A percentile compares a stretch with the other conserved stretches of the same genome.
These are phyloP conservation scores for Arthrobotrys megalospora DNA, from an alignment of 2,329 filamentous ascomycete genomes.

Conservation along the genomic window DNA sequence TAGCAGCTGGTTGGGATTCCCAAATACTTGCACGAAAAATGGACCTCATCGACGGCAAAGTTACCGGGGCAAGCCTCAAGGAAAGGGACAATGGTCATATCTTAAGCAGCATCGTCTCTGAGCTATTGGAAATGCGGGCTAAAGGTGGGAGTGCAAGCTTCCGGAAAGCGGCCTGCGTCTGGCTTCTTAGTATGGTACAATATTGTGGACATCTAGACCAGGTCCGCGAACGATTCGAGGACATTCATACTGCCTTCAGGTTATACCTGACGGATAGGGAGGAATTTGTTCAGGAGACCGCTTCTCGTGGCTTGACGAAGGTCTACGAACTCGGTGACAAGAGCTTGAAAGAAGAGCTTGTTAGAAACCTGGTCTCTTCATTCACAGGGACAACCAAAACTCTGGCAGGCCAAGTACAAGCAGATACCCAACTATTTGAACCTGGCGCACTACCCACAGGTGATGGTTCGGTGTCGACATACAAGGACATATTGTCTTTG, in stretches of 20 bases:
- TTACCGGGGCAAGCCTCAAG: constrained; percentile 27
- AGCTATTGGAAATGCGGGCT: constrained; percentile 72
- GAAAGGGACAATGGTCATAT: constrained; percentile 65
- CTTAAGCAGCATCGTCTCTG: constrained; percentile 76
- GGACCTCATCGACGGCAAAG: constrained; percentile 63
- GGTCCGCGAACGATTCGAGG: constrained; percentile 80
- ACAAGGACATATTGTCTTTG: constrained; percentile 95
- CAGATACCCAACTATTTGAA: constrained; percentile 94
- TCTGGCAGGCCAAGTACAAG: constrained; percentile 81
- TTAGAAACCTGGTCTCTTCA: constrained; percentile 87
- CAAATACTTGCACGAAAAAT: constrained; percentile 75
- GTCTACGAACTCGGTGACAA: constrained; percentile 94
- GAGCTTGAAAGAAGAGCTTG: constrained; percentile 83
- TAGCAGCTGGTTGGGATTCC: constrained; percentile 85
- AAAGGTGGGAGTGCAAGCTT: constrained; percentile 60
- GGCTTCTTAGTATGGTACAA: constrained; percentile 92
- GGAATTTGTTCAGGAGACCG: constrained; percentile 92
- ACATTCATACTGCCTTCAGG: constrained; percentile 90
- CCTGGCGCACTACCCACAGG: constrained; percentile 90
- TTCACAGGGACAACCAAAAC: constrained; percentile 85
- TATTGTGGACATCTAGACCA: constrained; percentile 85
- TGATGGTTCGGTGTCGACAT: constrained; percentile 90
- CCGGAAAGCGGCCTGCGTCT: constrained; percentile 83
- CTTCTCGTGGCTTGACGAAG: constrained; percentile 88
- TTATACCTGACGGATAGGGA: constrained; percentile 88